Evolutionary conservation across 2,329 filamentous ascomycete genomes (phyloP).

Genomic region (Mycogone perniciosa): DNA sequence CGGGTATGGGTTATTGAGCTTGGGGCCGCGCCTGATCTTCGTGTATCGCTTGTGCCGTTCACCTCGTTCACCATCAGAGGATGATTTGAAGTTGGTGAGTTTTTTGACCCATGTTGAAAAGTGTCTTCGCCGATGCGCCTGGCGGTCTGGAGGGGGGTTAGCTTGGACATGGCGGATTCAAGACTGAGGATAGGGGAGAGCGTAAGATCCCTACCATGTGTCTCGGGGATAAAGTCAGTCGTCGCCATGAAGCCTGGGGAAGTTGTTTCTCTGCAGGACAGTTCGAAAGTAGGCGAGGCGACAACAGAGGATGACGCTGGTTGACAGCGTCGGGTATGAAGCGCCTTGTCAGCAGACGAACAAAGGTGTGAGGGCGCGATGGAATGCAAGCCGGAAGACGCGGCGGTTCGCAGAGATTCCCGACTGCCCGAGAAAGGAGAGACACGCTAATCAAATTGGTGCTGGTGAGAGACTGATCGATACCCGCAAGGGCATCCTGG

Average conservation of each 20-base stretch:
- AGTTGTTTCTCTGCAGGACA: conserved; percentile 4
- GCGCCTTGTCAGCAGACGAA: background rate
- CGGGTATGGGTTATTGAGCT: conserved; percentile 88
- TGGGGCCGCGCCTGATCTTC: conserved; percentile 49
- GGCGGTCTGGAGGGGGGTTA: conserved; percentile 53
- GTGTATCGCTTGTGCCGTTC: conserved; percentile 37
- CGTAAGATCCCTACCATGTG: conserved; percentile 33
- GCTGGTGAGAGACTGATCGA: conserved; percentile 1
- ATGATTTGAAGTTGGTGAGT: conserved; percentile 76
- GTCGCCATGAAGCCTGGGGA: conserved; percentile 27
- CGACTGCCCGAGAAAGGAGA: conserved; percentile 2
- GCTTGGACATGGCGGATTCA: conserved; percentile 12
- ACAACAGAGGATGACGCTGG: background rate
- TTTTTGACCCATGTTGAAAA: conserved; percentile 95
- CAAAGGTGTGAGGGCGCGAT: background rate
- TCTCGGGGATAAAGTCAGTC: conserved; percentile 32
- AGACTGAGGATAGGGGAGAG: background rate
- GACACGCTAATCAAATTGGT: background rate
- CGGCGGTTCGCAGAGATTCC: background rate
- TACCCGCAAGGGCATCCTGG: conserved; percentile 9
- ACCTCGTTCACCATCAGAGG: conserved; percentile 54
- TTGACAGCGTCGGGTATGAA: too few species aligned
- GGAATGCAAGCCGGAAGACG: background rate
- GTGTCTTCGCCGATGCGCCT: conserved; percentile 65
- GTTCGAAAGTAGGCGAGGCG: background rate